phyloP scores from a whole-genome alignment of 2,329 filamentous ascomycete genomes.

The Diatrype stigma region DNA sequence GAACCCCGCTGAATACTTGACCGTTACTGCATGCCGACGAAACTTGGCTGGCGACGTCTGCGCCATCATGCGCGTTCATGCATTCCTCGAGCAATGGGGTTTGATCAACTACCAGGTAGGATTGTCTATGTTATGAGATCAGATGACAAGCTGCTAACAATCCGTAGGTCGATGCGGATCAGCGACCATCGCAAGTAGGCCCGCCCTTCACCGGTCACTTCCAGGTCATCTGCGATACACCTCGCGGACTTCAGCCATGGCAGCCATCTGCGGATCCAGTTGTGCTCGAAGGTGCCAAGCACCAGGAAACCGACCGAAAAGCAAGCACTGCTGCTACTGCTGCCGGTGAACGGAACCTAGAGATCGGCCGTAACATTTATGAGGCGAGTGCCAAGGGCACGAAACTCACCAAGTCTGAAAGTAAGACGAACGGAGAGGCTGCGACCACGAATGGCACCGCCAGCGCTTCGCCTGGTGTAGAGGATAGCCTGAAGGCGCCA shows the following conservation, averaged over 20 bases:
- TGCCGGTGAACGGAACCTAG: conserved; percentile 84
- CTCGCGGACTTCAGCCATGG: conserved; percentile 89
- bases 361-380: conserved; percentile 92
- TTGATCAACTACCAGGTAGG: conserved; percentile 96
- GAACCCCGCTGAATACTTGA: conserved; percentile 93
- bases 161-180: conserved; percentile 85
- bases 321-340: conserved; percentile 60
- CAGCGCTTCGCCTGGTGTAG: conserved; percentile 36
- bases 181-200: conserved; percentile 89
- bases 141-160: conserved; percentile 21
- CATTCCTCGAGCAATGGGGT: conserved; percentile 97
- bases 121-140: conserved; percentile 3
- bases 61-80: conserved; percentile 97
- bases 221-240: conserved; percentile 91
- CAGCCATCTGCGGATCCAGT: conserved; percentile 80
- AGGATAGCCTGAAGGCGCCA: conserved; percentile 62
- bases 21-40: conserved; percentile 89
- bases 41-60: conserved; percentile 97
- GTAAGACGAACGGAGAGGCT: conserved; percentile 73
- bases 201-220: conserved; percentile 98
- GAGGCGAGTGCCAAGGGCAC: conserved; percentile 78
- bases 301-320: conserved; percentile 66
- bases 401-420: conserved; percentile 65
- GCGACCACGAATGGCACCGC: conserved; percentile 61
- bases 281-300: conserved; percentile 57